Evolutionary conservation across 2,329 filamentous ascomycete species (phyloP).

Genomic region (Epichloe sp.): DNA sequence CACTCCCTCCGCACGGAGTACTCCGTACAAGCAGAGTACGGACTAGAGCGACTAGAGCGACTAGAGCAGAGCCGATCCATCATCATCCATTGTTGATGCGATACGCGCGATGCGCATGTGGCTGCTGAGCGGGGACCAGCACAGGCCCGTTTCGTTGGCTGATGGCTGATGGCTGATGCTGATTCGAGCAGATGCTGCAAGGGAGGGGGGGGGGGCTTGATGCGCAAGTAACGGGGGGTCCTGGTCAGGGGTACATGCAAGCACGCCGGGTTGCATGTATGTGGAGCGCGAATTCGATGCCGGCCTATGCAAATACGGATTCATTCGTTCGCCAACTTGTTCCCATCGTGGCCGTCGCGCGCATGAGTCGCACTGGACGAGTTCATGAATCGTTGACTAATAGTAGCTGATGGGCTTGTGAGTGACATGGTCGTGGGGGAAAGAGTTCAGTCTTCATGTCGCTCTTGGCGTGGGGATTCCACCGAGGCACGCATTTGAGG

Average conservation of each 20-base stretch:
- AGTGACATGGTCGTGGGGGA: too few species aligned
- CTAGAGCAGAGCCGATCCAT: not conserved
- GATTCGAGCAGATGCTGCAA: conserved; percentile 2
- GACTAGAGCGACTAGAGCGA: not conserved
- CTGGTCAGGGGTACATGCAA: conserved; percentile 6
- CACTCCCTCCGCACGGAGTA: too few species aligned
- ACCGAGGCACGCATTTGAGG: not conserved
- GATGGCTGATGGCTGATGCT: not conserved
- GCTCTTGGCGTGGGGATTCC: not conserved
- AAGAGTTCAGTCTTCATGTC: too few species aligned
- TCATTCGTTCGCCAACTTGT: too few species aligned
- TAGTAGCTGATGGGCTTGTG: too few species aligned
- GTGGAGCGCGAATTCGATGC: too few species aligned
- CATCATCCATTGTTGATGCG: not conserved
- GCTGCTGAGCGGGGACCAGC: conserved; percentile 6
- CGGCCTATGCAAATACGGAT: too few species aligned
- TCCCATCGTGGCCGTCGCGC: too few species aligned
- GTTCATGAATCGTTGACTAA: too few species aligned
- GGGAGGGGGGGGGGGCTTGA: not conserved
- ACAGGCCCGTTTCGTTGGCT: conserved; percentile 3
- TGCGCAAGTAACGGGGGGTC: conserved; percentile 7
- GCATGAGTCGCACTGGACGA: too few species aligned
- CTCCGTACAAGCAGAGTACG: too few species aligned
- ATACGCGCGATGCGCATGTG: conserved; percentile 5
- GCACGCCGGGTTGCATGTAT: too few species aligned